Base-by-base conservation (phyloP, 306 rosid species). In the Quercus dentata region DNA sequence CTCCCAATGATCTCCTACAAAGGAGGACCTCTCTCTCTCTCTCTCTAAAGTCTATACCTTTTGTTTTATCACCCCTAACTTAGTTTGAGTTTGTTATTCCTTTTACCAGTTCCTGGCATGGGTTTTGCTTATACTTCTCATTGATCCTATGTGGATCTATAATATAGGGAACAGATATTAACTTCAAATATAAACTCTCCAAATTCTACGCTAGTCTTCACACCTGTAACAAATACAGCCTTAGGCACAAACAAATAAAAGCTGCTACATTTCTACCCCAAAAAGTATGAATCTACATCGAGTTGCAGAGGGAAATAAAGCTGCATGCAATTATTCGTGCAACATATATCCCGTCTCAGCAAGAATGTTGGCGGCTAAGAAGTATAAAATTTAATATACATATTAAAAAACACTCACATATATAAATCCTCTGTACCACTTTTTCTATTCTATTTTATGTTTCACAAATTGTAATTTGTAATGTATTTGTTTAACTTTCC, bases 1-100 rank as follows among this genome's bases (percentile, higher is more conserved):
- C 46, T 41, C 46, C 86, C 88, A 80, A 75, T 81, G 86, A 78
- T 83, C 91, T 87, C 93, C 91, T 84, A 82, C 84, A 89, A 92
- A 86, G 79, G 73, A 78, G 97, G 94, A 63, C 75, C 81, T 64
- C 56, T 77, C 52, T 69, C 69, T 78, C 65, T 70, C 31, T 54
- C 44, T 68, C 64, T 69, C 85, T 33, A 19, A 51, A 69, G 64
- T 58, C 52, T 75, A 57, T 30, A 80, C 61, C 69, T 83, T 25
- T 44, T 77, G 64, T 79, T 71, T 5, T 72, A 73, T 83, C 88
- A 75, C 75, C 84, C 80, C 81, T 85, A 75, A 84, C 88, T 86
- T 93, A 71, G 85, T 82, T 79, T 84, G 65, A 68, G 74, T 85
- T 82, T 30, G 92, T 92, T 90, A 78, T 74, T 63, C 74, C 27